Conservation (phyloP, 2,329 filamentous ascomycete genomes). For the Ciborinia camelliae region DNA sequence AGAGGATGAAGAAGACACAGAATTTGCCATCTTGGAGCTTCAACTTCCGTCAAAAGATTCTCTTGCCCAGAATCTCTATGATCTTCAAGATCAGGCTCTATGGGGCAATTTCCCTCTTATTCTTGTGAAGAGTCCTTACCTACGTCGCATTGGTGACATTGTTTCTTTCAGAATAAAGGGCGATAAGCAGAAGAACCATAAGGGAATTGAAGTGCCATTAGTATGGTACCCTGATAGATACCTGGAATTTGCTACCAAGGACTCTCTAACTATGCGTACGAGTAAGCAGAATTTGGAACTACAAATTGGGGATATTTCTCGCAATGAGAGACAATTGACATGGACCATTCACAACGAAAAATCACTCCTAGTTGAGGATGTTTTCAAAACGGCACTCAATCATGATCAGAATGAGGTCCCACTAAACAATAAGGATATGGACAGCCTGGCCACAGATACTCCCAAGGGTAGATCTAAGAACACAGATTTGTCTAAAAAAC, state of each 20-base stretch:
- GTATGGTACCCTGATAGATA: slow-evolving; percentile 56
- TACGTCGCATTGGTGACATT: slow-evolving; percentile 46
- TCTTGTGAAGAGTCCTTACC: slow-evolving; percentile 31
- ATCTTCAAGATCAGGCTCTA: slow-evolving; percentile 36
- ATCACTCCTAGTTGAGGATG: slow-evolving; percentile 34
- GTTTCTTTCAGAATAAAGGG: slow-evolving; percentile 46
- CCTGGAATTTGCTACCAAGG: slow-evolving; percentile 44
- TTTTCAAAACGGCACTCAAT: slow-evolving; percentile 33
- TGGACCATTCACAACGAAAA: slow-evolving; percentile 25
- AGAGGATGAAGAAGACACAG: slow-evolving; percentile 19
- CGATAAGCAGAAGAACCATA: slow-evolving; percentile 39
- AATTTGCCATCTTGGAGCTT: slow-evolving; percentile 37
- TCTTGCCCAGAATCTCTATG: slow-evolving; percentile 34
- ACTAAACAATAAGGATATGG: not conserved
- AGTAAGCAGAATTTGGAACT: slow-evolving; percentile 28
- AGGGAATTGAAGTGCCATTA: slow-evolving; percentile 49
- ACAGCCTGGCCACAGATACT: not conserved
- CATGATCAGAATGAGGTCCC: slow-evolving; percentile 30
- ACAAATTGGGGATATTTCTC: slow-evolving; percentile 10
- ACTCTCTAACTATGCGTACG: slow-evolving; percentile 45
- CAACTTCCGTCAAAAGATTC: slow-evolving; percentile 30
- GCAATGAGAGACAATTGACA: slow-evolving; percentile 24
- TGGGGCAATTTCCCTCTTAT: slow-evolving; percentile 31
- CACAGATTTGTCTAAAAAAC: slow-evolving; percentile 29
- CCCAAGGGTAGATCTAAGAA: slow-evolving; percentile 21